Percentiles rank a stretch among this genome's conserved stretches.
These are phyloP conservation scores for Evernia prunastri DNA, from an alignment of 495 filamentous ascomycete genomes.

Conservation along the genomic window DNA sequence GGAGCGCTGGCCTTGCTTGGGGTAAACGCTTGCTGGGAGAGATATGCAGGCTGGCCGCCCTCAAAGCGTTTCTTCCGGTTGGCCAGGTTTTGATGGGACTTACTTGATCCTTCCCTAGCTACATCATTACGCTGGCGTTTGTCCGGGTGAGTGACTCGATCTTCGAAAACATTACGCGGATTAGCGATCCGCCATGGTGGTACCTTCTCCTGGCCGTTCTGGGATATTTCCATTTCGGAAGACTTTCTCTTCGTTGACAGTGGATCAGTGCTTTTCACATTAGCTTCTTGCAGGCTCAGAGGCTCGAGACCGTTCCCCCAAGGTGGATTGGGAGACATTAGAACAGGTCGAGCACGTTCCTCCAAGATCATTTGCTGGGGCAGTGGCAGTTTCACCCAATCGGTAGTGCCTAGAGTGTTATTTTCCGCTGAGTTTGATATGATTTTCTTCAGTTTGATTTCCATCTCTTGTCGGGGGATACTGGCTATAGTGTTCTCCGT, in stretches of 20 bases:
- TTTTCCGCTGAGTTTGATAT: slow-evolving; percentile 73
- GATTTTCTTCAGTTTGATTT: slow-evolving; percentile 74
- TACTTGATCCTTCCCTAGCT: slow-evolving; percentile 60
- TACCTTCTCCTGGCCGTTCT: slow-evolving; percentile 38
- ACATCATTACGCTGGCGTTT: slow-evolving; percentile 53
- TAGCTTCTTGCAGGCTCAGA: slow-evolving; percentile 25
- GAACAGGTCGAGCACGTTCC: slow-evolving; percentile 51
- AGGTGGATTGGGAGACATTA: slow-evolving; percentile 29
- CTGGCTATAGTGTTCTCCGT: slow-evolving; percentile 59
- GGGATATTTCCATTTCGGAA: slow-evolving; percentile 44
- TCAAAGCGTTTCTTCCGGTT: slow-evolving; percentile 86
- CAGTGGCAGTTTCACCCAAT: slow-evolving; percentile 80
- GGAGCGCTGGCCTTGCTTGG: slow-evolving; percentile 53
- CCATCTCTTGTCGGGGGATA: slow-evolving; percentile 63
- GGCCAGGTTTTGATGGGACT: slow-evolving; percentile 80
- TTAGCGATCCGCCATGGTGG: slow-evolving; percentile 69
- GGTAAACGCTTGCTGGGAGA: slow-evolving; percentile 41
- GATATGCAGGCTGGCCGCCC: slow-evolving; percentile 28
- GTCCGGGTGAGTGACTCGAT: slow-evolving; percentile 64
- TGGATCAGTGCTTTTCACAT: slow-evolving; percentile 27
- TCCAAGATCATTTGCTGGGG: slow-evolving; percentile 78
- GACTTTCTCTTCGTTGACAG: slow-evolving; percentile 74
- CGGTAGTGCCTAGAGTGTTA: slow-evolving; percentile 57
- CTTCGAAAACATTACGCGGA: slow-evolving; percentile 58
- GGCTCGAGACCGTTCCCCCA: slow-evolving; percentile 29